Conservation (phyloP, 805 yeast species). For the Hanseniaspora valbyensis region DNA sequence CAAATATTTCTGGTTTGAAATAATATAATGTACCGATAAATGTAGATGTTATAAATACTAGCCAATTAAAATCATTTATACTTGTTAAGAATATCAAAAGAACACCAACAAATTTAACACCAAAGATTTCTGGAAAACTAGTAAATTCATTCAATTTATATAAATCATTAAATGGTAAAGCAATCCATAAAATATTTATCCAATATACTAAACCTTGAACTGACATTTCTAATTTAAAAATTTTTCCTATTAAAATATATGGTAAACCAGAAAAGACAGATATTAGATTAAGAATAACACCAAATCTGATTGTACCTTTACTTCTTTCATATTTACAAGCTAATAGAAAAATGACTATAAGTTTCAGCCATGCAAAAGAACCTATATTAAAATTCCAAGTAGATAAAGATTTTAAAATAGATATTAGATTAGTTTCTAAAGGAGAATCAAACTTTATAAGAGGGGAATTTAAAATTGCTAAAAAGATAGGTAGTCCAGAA, state of each 20-base stretch:
- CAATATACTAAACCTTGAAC: constrained; percentile 13
- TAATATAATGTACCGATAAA: constrained; percentile 9
- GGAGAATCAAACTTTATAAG: constrained; percentile 11
- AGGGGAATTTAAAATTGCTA: constrained; percentile 4
- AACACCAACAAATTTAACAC: not conserved
- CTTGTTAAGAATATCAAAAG: not conserved
- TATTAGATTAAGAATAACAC: constrained; percentile 59
- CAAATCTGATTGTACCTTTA: constrained; percentile 81
- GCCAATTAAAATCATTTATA: constrained; percentile 10
- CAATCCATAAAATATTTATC: constrained; percentile 12
- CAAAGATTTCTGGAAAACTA: not conserved
- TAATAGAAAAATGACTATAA: constrained; percentile 1
- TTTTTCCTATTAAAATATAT: constrained; percentile 42
- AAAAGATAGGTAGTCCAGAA: constrained; percentile 12
- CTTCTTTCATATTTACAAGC: constrained; percentile 25
- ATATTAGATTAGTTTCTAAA: constrained; percentile 8
- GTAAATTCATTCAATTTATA: not conserved
- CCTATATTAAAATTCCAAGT: constrained; percentile 13
- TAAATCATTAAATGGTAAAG: constrained; percentile 1
- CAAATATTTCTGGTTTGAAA: constrained; percentile 7
- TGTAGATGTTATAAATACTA: constrained; percentile 1
- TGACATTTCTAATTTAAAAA: constrained; percentile 17
- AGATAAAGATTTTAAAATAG: constrained; percentile 10
- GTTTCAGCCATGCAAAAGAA: not conserved
- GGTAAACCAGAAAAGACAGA: constrained; percentile 61